phyloP scores from a whole-genome alignment of 1,284 basidiomycete species.

The Retiboletus flavoniger region DNA sequence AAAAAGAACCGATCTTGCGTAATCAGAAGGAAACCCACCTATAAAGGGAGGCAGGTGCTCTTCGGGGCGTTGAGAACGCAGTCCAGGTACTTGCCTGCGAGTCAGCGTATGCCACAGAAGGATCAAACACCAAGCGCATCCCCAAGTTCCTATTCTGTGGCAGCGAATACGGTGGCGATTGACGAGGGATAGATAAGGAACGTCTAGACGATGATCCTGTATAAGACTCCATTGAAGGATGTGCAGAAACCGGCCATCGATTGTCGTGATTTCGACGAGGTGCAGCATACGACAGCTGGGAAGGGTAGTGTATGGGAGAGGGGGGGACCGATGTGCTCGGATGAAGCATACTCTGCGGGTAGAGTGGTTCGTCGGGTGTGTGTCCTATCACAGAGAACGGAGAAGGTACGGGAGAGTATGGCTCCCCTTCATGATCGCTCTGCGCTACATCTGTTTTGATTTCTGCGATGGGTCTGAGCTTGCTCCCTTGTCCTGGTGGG shows the following conservation, averaged over 20 bases:
- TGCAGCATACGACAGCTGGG: background rate
- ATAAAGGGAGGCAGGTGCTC: conserved; percentile 50
- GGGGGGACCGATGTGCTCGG: conserved; percentile 4
- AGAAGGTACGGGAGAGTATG: conserved; percentile 5
- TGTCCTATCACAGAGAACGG: conserved; percentile 12
- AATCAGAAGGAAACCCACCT: conserved; percentile 41
- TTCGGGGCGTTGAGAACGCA: conserved; percentile 8
- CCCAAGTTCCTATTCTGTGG: conserved; percentile 1
- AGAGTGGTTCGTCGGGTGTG: conserved; percentile 6
- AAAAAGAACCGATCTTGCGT: background rate
- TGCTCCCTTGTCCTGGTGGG: conserved; percentile 21
- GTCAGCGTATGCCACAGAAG: conserved; percentile 47
- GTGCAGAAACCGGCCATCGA: conserved; percentile 10
- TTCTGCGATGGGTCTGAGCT: conserved; percentile 19
- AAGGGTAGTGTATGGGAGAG: conserved; percentile 4
- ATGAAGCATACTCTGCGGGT: conserved; percentile 8
- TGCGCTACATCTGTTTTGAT: conserved; percentile 3
- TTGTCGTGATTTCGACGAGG: conserved; percentile 1
- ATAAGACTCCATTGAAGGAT: background rate
- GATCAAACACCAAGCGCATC: conserved; percentile 35
- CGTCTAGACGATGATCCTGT: conserved; percentile 10
- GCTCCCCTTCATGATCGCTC: background rate
- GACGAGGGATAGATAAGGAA: conserved; percentile 2
- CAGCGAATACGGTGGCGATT: background rate
- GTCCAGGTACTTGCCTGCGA: conserved; percentile 6